phyloP scores from a whole-genome alignment of 371 early-diverging fungal genomes.

The Lichtheimia ramosa region DNA sequence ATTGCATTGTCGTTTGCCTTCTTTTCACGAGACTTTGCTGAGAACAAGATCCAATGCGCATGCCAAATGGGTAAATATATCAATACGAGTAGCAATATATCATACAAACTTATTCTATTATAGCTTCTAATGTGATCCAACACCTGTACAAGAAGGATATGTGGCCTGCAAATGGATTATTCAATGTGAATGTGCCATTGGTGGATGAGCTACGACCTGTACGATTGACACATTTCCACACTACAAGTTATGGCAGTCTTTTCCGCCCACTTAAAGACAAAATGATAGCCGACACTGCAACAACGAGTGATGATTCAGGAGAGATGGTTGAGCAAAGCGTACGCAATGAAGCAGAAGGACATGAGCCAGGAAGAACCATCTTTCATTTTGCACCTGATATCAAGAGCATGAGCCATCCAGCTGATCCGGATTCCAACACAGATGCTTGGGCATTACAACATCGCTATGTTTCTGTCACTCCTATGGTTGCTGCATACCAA shows the following conservation, averaged over 20 bases:
- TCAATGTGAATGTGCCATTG: conserved; percentile 45
- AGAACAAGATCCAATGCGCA: conserved; percentile 23
- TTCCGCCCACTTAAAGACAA: conserved; percentile 19
- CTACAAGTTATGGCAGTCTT: conserved; percentile 28
- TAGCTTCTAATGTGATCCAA: conserved; percentile 31
- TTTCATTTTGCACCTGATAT: conserved; percentile 41
- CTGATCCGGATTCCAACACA: conserved; percentile 26
- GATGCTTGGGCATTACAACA: conserved; percentile 43
- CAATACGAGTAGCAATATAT: not conserved
- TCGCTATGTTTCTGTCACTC: conserved; percentile 41
- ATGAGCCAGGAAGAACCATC: conserved; percentile 5
- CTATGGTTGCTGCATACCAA: conserved; percentile 34
- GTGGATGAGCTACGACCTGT: conserved; percentile 33
- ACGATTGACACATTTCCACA: conserved; percentile 33
- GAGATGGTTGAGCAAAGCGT: conserved; percentile 18
- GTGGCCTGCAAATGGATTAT: conserved; percentile 40
- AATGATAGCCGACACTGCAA: not conserved
- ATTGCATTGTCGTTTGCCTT: conserved; percentile 48
- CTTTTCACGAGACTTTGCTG: conserved; percentile 22
- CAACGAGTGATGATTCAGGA: conserved; percentile 2
- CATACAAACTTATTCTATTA: not conserved
- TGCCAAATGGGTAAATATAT: conserved; percentile 31
- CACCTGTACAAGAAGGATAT: conserved; percentile 24
- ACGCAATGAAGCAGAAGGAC: conserved; percentile 20
- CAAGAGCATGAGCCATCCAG: conserved; percentile 15